Base-by-base conservation (phyloP, 2,329 filamentous ascomycete species). In the Apiospora sp. region DNA sequence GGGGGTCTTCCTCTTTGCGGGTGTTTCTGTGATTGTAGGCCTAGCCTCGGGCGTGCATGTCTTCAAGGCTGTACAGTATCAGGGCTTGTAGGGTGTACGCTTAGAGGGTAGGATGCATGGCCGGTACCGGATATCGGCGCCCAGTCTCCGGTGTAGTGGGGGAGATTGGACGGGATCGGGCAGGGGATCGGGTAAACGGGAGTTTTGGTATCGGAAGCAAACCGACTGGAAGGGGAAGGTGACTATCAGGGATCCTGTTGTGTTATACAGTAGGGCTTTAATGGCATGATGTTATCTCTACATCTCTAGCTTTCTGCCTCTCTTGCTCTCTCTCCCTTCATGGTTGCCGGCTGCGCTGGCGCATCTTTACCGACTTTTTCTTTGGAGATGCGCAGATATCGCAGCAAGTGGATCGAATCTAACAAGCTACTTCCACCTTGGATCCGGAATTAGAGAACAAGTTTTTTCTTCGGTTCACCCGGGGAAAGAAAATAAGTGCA, bases 1-100 rank as follows among this genome's bases (percentile, higher is more conserved):
- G 0, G 73, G 41, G 1, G 71, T 77, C 3, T 77, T 80, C 37
- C 49, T 72, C 3, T 74, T 73, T 14, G 77, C 77, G 6, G 74
- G 71, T 0, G 10, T 73, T 44, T 77, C 77, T n/a, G 76, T 75
- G 34, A 51, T 75, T 13, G 71, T 69, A 12, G 73, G 73, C 1
- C 72, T 70, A 37, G 12, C 19, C 34, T 14, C 10, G 10, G 34
- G 58, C 10, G 58, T 64, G 34, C 58, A 41, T n/a, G 19, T 41
- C 10, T 4, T 64, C 19, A 34, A 37, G 19, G 22, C 34, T 41
- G 34, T 41, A 41, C 19, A 41, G 19, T n/a, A 41, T 22, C 34
- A 64, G 34, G 41, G n/a, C 19, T 12, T 41, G 58, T 64, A 64
- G 58, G 10, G 4, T n/a, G 58, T n/a, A n/a, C 6, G 0, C 3